Conservation (phyloP, 768 basidiomycete species). For the Tricholoma sp. region DNA sequence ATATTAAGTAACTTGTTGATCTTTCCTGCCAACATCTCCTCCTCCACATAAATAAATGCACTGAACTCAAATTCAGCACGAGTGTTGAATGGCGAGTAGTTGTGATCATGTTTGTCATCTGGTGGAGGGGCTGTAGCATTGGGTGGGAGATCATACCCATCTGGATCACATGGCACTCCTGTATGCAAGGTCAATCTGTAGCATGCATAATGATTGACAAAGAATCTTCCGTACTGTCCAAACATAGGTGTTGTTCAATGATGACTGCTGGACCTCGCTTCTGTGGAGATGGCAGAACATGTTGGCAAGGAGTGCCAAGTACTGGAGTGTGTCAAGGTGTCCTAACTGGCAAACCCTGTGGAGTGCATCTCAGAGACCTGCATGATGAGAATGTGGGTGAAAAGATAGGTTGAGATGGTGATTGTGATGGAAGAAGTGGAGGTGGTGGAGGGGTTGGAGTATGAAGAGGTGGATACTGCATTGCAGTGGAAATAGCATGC, state of each 20-base stretch:
- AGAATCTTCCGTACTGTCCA: not conserved
- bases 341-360: not conserved
- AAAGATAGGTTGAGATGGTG: not conserved
- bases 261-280: not conserved
- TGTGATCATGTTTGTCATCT: not conserved
- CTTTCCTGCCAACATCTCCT: not conserved
- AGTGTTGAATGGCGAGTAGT: not conserved
- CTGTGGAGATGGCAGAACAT: not conserved
- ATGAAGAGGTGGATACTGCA: not conserved
- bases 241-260: not conserved
- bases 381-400: not conserved
- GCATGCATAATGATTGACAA: not conserved
- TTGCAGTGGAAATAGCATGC: not conserved
- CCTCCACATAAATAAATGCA: not conserved
- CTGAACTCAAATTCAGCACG: not conserved
- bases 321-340: not conserved
- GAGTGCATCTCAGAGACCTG: not conserved
- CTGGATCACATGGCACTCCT: not conserved
- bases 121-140: not conserved
- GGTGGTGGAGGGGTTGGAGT: not conserved
- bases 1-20: not conserved
- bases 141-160: not conserved
- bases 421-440: not conserved
- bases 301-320: not conserved
- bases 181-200: not conserved